phyloP scores from a whole-genome alignment of 2,329 filamentous ascomycete species.

The Fusarium pseudocircinatum region DNA sequence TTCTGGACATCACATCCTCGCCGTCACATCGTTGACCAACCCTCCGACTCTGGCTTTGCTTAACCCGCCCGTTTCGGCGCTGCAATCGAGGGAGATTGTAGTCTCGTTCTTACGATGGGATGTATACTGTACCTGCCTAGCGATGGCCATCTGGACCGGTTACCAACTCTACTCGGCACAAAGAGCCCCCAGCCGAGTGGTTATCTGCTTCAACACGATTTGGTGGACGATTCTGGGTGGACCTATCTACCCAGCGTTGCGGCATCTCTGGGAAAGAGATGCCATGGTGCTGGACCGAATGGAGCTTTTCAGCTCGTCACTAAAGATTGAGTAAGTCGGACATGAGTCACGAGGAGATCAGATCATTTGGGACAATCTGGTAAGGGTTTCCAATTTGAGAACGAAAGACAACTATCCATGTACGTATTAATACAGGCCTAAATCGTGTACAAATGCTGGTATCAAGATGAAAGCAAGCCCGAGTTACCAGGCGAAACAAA shows the following conservation, averaged over 20 bases:
- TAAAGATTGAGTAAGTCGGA: constrained; percentile 8
- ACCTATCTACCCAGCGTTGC: constrained; percentile 29
- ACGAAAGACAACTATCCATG: neutral
- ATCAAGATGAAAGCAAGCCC: constrained; percentile 11
- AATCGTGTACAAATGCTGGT: neutral
- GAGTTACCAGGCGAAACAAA: neutral
- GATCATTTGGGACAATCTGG: neutral
- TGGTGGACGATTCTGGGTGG: constrained; percentile 22
- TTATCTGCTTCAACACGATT: neutral
- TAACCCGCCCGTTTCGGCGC: constrained; percentile 4
- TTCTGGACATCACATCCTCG: constrained; percentile 22
- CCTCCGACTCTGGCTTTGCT: constrained; percentile 29
- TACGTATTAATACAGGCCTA: neutral
- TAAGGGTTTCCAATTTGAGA: neutral
- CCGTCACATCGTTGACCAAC: constrained; percentile 16
- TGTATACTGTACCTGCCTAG: constrained; percentile 32
- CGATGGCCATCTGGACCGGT: constrained; percentile 26
- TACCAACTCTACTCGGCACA: constrained; percentile 16
- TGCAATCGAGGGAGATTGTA: constrained; percentile 21
- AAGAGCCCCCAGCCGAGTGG: neutral
- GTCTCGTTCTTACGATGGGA: constrained; percentile 37
- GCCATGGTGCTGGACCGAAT: neutral
- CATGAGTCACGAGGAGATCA: neutral
- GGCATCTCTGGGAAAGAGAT: constrained; percentile 30
- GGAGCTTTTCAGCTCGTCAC: neutral